Conservation (phyloP, 2,329 filamentous ascomycete species). For the Neopestalotiopsis clavispora region DNA sequence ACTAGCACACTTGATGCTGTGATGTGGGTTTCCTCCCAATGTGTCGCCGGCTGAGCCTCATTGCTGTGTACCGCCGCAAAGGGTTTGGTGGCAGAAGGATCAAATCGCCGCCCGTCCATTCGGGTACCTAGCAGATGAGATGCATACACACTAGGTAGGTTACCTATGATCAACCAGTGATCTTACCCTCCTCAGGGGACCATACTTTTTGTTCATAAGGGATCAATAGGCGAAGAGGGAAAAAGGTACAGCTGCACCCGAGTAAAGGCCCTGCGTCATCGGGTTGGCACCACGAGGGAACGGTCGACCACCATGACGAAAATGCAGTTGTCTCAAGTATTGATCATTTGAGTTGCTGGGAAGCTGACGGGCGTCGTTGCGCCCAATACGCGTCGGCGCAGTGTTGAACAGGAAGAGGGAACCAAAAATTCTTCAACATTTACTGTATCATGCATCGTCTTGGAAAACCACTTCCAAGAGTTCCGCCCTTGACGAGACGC, state of each 20-base stretch:
- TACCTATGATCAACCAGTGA: neutral
- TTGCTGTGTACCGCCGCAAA: conserved; percentile 3
- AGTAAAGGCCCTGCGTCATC: neutral
- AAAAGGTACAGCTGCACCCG: neutral
- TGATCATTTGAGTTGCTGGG: neutral
- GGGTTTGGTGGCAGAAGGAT: neutral
- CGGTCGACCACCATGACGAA: neutral
- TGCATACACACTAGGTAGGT: neutral
- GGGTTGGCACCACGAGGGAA: neutral
- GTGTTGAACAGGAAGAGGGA: neutral
- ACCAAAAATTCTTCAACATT: neutral
- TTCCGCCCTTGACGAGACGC: too few relatives aligned
- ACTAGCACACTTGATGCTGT: conserved; percentile 14
- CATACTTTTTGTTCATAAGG: neutral
- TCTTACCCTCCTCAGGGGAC: neutral
- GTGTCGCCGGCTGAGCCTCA: conserved; percentile 7
- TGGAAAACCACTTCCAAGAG: too few relatives aligned
- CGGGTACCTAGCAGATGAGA: neutral
- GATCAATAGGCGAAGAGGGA: neutral
- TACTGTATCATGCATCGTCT: too few relatives aligned
- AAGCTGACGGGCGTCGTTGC: neutral
- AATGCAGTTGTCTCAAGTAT: neutral
- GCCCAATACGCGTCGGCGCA: neutral
- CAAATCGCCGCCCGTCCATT: neutral
- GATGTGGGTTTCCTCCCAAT: neutral